Evolutionary conservation across 2,329 filamentous ascomycete species (phyloP), one percentile per base, ranked within the genome.

Genomic region (Neopestalotiopsis sp.): DNA sequence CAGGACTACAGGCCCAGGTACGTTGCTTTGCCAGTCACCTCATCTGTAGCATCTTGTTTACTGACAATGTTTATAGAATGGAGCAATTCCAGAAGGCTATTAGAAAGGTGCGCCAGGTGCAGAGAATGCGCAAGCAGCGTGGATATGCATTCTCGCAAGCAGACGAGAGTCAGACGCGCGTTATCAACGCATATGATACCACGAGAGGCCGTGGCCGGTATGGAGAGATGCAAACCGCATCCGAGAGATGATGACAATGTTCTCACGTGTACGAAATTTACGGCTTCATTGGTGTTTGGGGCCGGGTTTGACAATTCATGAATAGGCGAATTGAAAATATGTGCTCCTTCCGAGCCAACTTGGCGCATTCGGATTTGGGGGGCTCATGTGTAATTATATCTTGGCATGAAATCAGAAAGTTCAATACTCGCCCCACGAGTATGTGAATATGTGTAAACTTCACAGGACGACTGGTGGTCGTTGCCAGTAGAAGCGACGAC

Each of bases 51-150:
- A 34, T 67, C 20, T 64, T 73, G n/a, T 14, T 20, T 59, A 34
- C 74, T 79, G 67, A 79, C 66, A 49, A 32, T 5, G 4, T 32
- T 61, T n/a, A 71, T 72, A 95, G 93, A 78, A 99, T 99, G 96
- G 96, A 99, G 78, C 96, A 99, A 83, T 99, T 99, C 86, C 96
- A 99, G 83, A 99, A 99, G 83, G 96, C 96, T 28, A 98, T 99
- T 78, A 92, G 96, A 76, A 99, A 99, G 84, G 96, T 99, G 66
- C 90, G 96, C 65, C 96, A 99, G 82, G 96, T 98, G 56, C 96
- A 98, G 83, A 93, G 96, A 72, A 99, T 98, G 96, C 94, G 96
- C 79, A 99, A 99, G 84, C 96, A 99, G 84, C 92, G 96, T 77
- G 96, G 96, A 42, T 99, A 99, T 79, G 96, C 96, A 71, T 99